These are phyloP conservation scores for Exutisphaerella laricina DNA, from an alignment of 2,329 filamentous ascomycete genomes.

Conservation along the genomic window DNA sequence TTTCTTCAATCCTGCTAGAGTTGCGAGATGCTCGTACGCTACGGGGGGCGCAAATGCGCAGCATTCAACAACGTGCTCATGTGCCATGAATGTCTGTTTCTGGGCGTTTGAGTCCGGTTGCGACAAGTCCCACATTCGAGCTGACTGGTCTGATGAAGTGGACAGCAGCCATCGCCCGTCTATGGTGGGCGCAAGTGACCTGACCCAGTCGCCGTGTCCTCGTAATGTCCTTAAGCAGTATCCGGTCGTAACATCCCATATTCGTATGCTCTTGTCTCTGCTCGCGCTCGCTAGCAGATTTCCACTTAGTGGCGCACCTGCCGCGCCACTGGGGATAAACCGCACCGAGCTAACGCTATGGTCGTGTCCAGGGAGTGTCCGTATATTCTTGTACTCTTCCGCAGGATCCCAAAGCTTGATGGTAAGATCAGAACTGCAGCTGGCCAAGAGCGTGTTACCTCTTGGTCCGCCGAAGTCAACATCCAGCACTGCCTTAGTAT, in stretches of 20 bases:
- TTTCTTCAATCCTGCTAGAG: conserved; percentile 77
- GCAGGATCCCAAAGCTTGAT: conserved; percentile 94
- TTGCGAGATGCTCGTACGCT: conserved; percentile 69
- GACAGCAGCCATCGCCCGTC: conserved; percentile 82
- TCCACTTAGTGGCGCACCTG: conserved; percentile 69
- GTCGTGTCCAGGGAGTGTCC: conserved; percentile 84
- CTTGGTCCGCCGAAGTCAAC: conserved; percentile 85
- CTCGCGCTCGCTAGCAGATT: conserved; percentile 84
- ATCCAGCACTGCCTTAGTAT: conserved; percentile 82
- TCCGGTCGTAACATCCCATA: conserved; percentile 91
- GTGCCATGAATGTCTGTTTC: conserved; percentile 74
- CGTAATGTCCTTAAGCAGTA: conserved; percentile 87
- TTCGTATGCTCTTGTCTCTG: conserved; percentile 74
- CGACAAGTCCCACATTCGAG: conserved; percentile 78
- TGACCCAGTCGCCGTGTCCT: conserved; percentile 86
- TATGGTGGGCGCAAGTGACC: conserved; percentile 73
- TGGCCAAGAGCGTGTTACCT: conserved; percentile 71
- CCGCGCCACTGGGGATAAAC: conserved; percentile 78
- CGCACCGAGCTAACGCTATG: conserved; percentile 85
- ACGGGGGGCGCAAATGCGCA: conserved; percentile 77
- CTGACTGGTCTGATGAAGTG: conserved; percentile 74
- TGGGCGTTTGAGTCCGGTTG: conserved; percentile 55
- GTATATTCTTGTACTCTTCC: conserved; percentile 92
- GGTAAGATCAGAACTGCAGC: conserved; percentile 81
- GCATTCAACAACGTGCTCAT: conserved; percentile 82